phyloP scores from a whole-genome alignment of 345 rosid species.

The Rhodomyrtus tomentosa region DNA sequence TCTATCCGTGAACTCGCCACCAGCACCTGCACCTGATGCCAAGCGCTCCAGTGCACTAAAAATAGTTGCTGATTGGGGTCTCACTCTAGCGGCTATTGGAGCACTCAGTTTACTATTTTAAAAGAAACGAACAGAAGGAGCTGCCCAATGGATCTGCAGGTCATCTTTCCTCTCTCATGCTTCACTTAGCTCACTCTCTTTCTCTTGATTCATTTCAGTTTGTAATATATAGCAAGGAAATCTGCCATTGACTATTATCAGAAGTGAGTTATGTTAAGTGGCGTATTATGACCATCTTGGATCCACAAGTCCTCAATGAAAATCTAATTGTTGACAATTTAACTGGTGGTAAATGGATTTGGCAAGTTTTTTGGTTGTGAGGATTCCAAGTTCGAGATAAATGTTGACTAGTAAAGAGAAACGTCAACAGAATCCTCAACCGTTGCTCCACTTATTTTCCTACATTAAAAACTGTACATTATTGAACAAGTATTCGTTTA shows the following conservation, averaged over 20 bases:
- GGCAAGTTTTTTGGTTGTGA: background rate
- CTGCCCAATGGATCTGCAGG: background rate
- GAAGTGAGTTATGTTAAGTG: background rate
- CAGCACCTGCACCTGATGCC: slow-evolving; percentile 5
- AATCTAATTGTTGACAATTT: background rate
- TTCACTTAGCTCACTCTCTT: background rate
- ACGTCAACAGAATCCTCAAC: background rate
- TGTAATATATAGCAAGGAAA: background rate
- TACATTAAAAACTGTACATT: background rate
- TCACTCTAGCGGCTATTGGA: slow-evolving; percentile 19
- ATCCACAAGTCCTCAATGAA: background rate
- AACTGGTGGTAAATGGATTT: background rate
- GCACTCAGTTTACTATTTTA: slow-evolving; percentile 13
- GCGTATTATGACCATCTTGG: background rate
- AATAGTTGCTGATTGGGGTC: slow-evolving; percentile 15
- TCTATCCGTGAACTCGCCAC: background rate
- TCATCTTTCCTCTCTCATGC: background rate
- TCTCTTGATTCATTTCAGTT: background rate
- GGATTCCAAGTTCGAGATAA: background rate
- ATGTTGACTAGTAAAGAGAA: background rate
- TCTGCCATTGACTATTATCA: background rate
- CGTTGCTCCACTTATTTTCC: background rate
- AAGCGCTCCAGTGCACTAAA: slow-evolving; percentile 11
- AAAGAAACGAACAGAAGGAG: background rate
- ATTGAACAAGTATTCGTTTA: background rate